phyloP scores from a whole-genome alignment of 2,329 filamentous ascomycete species.

The Microascus cirrosus region DNA sequence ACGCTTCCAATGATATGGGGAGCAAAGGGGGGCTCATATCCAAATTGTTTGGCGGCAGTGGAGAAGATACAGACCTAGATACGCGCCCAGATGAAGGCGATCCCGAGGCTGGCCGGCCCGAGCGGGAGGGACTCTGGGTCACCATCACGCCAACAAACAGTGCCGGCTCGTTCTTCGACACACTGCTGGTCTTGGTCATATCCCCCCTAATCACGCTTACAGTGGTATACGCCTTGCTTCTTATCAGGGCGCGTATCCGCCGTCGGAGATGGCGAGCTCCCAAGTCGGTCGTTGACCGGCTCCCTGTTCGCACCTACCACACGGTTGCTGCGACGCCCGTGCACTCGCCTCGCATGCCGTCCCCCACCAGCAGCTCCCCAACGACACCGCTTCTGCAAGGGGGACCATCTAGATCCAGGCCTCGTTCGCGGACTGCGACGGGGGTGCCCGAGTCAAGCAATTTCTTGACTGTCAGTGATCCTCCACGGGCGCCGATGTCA shows the following conservation, averaged over 20 bases:
- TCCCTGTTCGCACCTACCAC: constrained; percentile 94
- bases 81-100: constrained; percentile 10
- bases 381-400: constrained; percentile 71
- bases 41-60: constrained; percentile 37
- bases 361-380: constrained; percentile 54
- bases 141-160: constrained; percentile 86
- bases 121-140: constrained; percentile 83
- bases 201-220: constrained; percentile 88
- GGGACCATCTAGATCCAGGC: constrained; percentile 36
- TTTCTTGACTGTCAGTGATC: neutral
- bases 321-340: constrained; percentile 59
- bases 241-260: constrained; percentile 80
- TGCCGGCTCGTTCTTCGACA: constrained; percentile 89
- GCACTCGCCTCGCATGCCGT: constrained; percentile 46
- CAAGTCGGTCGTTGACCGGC: constrained; percentile 85
- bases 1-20: neutral
- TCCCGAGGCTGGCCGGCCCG: constrained; percentile 22
- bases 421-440: constrained; percentile 55
- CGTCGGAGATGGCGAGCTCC: constrained; percentile 91
- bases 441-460: constrained; percentile 43
- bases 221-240: constrained; percentile 79
- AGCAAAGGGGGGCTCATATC: constrained; percentile 23
- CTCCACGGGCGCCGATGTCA: constrained; percentile 20
- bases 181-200: constrained; percentile 88
- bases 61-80: constrained; percentile 12